Conservation (phyloP, 2,329 filamentous ascomycete genomes). For the Cladophialophora exuberans region DNA sequence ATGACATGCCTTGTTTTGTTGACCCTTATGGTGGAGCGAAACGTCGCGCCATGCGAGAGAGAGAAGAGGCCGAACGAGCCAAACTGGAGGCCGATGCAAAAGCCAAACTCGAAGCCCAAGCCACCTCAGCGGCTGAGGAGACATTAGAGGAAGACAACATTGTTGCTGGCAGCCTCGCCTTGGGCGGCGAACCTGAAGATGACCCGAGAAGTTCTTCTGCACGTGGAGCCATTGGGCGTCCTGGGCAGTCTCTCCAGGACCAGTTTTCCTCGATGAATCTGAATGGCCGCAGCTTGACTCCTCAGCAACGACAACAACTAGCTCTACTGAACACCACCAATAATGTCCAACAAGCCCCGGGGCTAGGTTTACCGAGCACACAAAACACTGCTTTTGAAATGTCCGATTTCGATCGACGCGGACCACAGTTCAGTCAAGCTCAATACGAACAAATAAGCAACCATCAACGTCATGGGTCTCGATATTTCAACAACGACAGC, state of each 20-base stretch:
- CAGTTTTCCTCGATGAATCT: conserved; percentile 61
- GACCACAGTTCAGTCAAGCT: conserved; percentile 67
- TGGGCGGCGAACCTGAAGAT: conserved; percentile 92
- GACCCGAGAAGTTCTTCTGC: conserved; percentile 45
- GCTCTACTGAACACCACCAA: conserved; percentile 64
- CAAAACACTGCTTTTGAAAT: conserved; percentile 34
- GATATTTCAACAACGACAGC: conserved; percentile 80
- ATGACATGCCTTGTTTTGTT: conserved; percentile 74
- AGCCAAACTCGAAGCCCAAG: conserved; percentile 53
- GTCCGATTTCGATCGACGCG: conserved; percentile 56
- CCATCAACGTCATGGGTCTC: conserved; percentile 79
- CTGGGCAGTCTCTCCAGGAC: conserved; percentile 62
- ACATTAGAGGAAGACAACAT: conserved; percentile 70
- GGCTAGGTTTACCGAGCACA: conserved; percentile 49
- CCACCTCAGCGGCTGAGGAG: conserved; percentile 34
- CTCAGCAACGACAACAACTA: conserved; percentile 76
- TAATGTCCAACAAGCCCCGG: conserved; percentile 63
- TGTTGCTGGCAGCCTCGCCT: conserved; percentile 82
- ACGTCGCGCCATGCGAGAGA: conserved; percentile 75
- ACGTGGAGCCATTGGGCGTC: conserved; percentile 70
- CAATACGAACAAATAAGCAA: conserved; percentile 57
- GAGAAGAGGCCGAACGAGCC: conserved; percentile 63
- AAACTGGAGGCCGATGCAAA: conserved; percentile 60
- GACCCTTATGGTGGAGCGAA: conserved; percentile 81
- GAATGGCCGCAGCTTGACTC: conserved; percentile 74